Conservation (phyloP, 208 protist genomes). For the Leishmania lainsoni region DNA sequence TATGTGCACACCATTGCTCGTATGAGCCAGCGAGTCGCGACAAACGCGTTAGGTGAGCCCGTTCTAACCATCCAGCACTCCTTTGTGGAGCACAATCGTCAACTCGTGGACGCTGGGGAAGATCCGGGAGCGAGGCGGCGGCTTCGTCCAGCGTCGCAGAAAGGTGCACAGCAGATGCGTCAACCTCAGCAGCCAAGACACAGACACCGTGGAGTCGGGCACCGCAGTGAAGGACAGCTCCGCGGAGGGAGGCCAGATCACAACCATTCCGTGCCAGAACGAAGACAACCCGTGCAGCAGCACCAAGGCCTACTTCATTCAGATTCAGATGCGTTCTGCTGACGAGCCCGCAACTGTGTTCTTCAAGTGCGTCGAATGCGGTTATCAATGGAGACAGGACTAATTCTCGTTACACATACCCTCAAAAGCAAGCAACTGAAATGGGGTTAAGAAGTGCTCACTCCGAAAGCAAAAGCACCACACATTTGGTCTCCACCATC, state of each 20-base stretch:
- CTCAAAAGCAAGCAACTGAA: neutral
- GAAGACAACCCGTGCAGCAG: conserved; percentile 81
- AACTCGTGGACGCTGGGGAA: conserved; percentile 35
- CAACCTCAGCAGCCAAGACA: neutral
- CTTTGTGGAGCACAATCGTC: conserved; percentile 56
- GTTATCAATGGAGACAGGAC: conserved; percentile 92
- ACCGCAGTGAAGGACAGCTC: conserved; percentile 3
- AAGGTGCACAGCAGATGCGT: neutral
- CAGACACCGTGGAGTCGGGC: neutral
- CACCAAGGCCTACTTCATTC: conserved; percentile 92
- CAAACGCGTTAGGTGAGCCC: conserved; percentile 49
- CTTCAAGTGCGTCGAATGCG: conserved; percentile 95
- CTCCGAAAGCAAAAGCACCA: neutral
- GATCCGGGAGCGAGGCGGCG: conserved; percentile 11
- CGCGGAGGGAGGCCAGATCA: conserved; percentile 83
- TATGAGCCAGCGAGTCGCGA: conserved; percentile 33
- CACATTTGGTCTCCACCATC: neutral
- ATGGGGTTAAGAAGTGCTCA: neutral
- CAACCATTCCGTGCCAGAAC: conserved; percentile 82
- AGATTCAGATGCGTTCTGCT: conserved; percentile 97
- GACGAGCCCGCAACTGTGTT: conserved; percentile 98
- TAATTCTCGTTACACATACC: conserved; percentile 22
- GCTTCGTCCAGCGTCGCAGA: neutral
- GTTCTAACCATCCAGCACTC: conserved; percentile 68
- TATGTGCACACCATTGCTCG: conserved; percentile 58